A percentile compares a stretch with the other conserved stretches of the same genome.
These are phyloP conservation scores for Peronospora destructor DNA, from an alignment of 352 stramenopile genomes.

Conservation along the genomic window DNA sequence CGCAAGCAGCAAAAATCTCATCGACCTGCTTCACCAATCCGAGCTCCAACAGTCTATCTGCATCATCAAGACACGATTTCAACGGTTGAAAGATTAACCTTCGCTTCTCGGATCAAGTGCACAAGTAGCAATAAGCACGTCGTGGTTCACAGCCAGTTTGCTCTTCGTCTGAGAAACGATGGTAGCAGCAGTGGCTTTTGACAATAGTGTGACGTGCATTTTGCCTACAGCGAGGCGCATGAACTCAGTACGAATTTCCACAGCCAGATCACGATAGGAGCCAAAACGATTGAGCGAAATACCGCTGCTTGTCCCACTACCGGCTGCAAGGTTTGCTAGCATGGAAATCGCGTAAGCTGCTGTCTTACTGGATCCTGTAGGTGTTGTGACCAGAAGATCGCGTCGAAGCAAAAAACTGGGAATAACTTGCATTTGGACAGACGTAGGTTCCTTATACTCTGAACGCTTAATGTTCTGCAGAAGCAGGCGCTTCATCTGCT, in stretches of 20 bases:
- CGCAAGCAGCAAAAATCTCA: too few species aligned
- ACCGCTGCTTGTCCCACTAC: conserved; percentile 30
- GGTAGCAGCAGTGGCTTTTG: too few species aligned
- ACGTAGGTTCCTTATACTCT: conserved; percentile 97
- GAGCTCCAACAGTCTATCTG: conserved; percentile 96
- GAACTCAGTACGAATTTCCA: too few species aligned
- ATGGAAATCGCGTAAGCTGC: too few species aligned
- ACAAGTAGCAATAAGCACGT: too few species aligned
- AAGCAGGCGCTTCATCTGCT: conserved; percentile 59
- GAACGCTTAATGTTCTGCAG: conserved; percentile 81
- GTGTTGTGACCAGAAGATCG: conserved; percentile 94
- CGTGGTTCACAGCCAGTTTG: too few species aligned
- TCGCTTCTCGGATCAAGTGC: too few species aligned
- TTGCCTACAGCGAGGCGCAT: too few species aligned
- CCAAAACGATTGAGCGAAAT: conserved; percentile 93
- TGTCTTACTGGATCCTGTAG: conserved; percentile 98
- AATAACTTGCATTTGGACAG: too few species aligned
- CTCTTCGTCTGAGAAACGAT: too few species aligned
- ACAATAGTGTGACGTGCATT: too few species aligned
- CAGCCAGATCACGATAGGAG: conserved; percentile 94
- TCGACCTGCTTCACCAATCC: conserved; percentile 93
- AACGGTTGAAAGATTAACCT: conserved; percentile 73
- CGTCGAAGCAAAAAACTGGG: conserved; percentile 81
- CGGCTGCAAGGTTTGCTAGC: conserved; percentile 61
- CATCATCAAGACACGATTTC: conserved; percentile 98